Evolutionary conservation across 495 filamentous ascomycete genomes (phyloP).

Genomic region (Hypoxylon trugodes): DNA sequence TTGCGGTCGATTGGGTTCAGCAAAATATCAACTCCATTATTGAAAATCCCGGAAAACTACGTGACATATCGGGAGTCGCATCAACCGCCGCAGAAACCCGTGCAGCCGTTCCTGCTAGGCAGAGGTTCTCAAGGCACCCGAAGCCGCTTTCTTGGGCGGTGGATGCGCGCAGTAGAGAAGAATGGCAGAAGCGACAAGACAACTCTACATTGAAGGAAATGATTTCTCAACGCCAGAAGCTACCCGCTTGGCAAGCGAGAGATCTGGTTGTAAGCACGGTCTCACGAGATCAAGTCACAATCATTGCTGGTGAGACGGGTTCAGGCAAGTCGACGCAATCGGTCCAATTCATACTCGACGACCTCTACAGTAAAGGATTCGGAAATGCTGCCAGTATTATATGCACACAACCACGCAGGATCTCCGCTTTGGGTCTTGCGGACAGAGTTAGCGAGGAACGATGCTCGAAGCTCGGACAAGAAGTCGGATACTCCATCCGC

Average conservation of each 20-base stretch:
- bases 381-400: conserved; percentile 88
- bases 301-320: conserved; percentile 96
- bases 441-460: conserved; percentile 95
- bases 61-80: conserved; percentile 78
- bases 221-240: conserved; percentile 69
- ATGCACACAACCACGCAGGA: conserved; percentile 93
- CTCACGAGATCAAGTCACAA: conserved; percentile 80
- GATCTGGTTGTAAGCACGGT: conserved; percentile 79
- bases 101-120: conserved; percentile 33
- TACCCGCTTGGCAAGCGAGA: conserved; percentile 89
- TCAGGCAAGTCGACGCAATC: conserved; percentile 97
- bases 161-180: conserved; percentile 51
- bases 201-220: conserved; percentile 72
- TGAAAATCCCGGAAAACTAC: conserved; percentile 79
- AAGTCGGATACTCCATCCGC: conserved; percentile 94
- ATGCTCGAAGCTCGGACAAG: conserved; percentile 80
- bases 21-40: conserved; percentile 77
- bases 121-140: conserved; percentile 59
- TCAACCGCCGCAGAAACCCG: conserved; percentile 63
- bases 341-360: conserved; percentile 94
- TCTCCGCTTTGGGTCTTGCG: conserved; percentile 91
- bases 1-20: conserved; percentile 90
- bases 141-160: conserved; percentile 58
- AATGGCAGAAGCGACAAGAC: conserved; percentile 56
- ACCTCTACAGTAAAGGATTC: conserved; percentile 78